Base-by-base conservation (phyloP, 495 filamentous ascomycete species). In the Daldinia childiae region DNA sequence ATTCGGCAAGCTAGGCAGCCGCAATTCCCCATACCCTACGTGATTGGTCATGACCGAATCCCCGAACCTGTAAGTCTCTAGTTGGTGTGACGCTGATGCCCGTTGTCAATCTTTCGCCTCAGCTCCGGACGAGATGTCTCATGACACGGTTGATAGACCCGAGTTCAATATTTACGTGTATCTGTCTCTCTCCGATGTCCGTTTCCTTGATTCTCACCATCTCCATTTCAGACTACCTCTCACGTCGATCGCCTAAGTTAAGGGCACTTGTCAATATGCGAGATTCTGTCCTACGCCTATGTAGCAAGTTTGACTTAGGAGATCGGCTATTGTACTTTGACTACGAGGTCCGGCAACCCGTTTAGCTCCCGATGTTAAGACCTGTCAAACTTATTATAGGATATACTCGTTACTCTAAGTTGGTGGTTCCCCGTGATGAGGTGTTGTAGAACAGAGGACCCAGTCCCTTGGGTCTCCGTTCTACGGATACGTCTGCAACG, bases 1-100 rank as follows among this genome's bases (percentile, higher is more conserved):
- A 43, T 66, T 73, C 71, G 65, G 71, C 71, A 73, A 73, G 69
- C 65, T 54, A 43, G 58, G 36, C 58, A 66, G 71, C 70, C 71
- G 71, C 71, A 73, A 66, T 69, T 65, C 62, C 62, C 62, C 66
- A 69, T 73, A 5, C 29, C 15, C 15, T 58, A 51, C 36, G 29
- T 69, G 65, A 73, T 69, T 73, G 71, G 71, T 6, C 34, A 50
- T 15, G 60, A 58, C 65, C 50, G 65, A 58, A 54, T 45, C 60
- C 60, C 62, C 65, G 66, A 58, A 58, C 38, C 71, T 73, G 71
- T 45, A 39, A 69, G 66, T 73, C 66, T 73, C 58, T 73, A 6
- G 57, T 55, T 69, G n/a, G 71, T 73, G 62, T 63, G 57, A 73
- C 71, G 43, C 29, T 30, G 38, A 27, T 63, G 39, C 38, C 58